Conservation (phyloP, 306 rosid species). For the Prunus fruticosa region DNA sequence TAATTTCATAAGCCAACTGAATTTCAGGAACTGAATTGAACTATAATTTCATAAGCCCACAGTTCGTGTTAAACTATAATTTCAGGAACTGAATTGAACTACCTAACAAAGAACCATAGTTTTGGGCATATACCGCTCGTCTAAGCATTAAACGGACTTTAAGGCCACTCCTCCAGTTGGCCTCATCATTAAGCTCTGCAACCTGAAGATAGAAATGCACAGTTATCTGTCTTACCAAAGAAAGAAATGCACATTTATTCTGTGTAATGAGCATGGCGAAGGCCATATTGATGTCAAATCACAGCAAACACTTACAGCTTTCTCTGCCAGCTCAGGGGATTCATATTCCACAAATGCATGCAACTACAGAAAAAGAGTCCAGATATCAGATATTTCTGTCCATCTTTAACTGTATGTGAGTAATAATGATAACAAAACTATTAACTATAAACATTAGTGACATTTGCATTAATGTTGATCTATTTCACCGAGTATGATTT, state of each 20-base stretch:
- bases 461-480: background rate
- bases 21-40: too few species aligned
- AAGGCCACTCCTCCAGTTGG: slow-evolving; percentile 92
- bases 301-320: slow-evolving; percentile 68
- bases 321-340: slow-evolving; percentile 91
- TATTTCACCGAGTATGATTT: background rate
- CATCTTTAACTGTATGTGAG: background rate
- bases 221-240: background rate
- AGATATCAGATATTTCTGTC: slow-evolving; percentile 29
- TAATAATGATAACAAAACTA: background rate
- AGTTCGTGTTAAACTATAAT: background rate
- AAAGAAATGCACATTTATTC: background rate
- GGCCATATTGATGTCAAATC: slow-evolving; percentile 16
- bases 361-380: slow-evolving; percentile 47
- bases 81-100: background rate
- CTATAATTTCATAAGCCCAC: background rate
- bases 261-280: background rate
- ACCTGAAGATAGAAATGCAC: slow-evolving; percentile 50
- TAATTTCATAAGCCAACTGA: background rate
- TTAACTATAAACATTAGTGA: background rate
- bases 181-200: slow-evolving; percentile 80
- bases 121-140: slow-evolving; percentile 47
- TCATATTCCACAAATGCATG: slow-evolving; percentile 99
- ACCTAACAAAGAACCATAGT: background rate
- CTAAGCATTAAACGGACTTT: slow-evolving; percentile 80